Conservation (phyloP, 306 rosid genomes). For the Rosa multiflora region DNA sequence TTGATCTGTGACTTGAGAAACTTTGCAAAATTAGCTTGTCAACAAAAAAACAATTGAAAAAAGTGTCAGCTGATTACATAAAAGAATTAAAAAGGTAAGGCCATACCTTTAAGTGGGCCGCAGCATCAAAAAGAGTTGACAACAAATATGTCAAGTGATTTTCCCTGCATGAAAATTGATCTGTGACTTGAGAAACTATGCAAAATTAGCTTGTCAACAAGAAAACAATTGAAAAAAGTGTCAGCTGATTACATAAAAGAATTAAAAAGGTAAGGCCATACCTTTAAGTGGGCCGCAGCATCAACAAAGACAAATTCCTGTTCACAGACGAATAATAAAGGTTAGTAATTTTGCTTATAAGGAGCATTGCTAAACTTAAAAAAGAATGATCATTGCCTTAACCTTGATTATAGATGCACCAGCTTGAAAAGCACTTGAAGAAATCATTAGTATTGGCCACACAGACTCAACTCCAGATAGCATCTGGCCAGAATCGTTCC, state of each 20-base stretch:
- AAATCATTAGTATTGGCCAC: conserved; percentile 85
- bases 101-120: conserved; percentile 55
- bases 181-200: conserved; percentile 11
- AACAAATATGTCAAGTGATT: conserved; percentile 91
- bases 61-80: background rate
- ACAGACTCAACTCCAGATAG: conserved; percentile 67
- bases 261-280: conserved; percentile 26
- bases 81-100: conserved; percentile 9
- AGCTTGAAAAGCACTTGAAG: conserved; percentile 84
- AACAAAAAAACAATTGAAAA: conserved; percentile 20
- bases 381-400: conserved; percentile 15
- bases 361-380: conserved; percentile 22
- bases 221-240: conserved; percentile 9
- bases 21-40: background rate
- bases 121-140: conserved; percentile 87
- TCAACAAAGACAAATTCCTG: conserved; percentile 78
- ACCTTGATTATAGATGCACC: conserved; percentile 93
- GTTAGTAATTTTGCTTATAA: conserved; percentile 21
- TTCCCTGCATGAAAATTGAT: conserved; percentile 56
- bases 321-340: conserved; percentile 21
- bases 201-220: conserved; percentile 13
- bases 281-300: conserved; percentile 58
- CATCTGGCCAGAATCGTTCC: conserved; percentile 76
- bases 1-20: conserved; percentile 22
- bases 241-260: background rate